Base-by-base conservation (phyloP, 108 stramenopile species). In the Cyclotella baltica region DNA sequence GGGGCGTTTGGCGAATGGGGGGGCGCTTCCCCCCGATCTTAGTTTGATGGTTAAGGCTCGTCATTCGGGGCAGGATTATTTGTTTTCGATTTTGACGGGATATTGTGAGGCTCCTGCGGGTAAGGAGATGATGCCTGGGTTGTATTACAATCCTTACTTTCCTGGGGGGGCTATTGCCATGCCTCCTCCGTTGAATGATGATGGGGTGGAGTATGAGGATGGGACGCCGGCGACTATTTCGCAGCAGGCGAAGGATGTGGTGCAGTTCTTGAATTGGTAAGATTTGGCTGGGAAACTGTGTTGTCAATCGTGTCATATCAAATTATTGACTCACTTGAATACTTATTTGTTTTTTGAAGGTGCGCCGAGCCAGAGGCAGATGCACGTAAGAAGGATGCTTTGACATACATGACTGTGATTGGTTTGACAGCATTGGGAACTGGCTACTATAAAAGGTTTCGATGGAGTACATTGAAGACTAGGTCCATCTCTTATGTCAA, bases 31-130 rank as follows among this genome's bases (percentile, higher is more conserved):
- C n/a, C 99, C 99, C 29, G 99, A 99, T 76, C 84, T 99, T 23
- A 90, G 89, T 56, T 89, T 99, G 40, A 98, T 99, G 93, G 96
- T 96, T 85, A 99, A 99, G 95, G 98, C 98, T 4, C 95, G 99
- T 72, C 98, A 97, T 85, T 76, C 83, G 40, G 99, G 99, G 64
- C 92, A 92, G 57, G 97, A 99, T 78, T 99, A 99, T 88, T 86
- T 99, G 51, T 97, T 98, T 72, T 83, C 90, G 20, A 87, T 99
- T 8, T 85, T 99, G 55, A 98, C 98, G 52, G 99, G 99, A 50
- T 99, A 99, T 88, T 80, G 85, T 62, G 99, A 99, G 9, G 67
- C 96, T 8, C 99, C 99, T 22, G 97, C 90, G 30, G 98, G 98
- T 64, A 98, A 98, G 89, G 87, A 86, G 67, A 93, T 99, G 89